Conservation (phyloP, 2,329 filamentous ascomycete genomes). For the Cercospora nicotianae region DNA sequence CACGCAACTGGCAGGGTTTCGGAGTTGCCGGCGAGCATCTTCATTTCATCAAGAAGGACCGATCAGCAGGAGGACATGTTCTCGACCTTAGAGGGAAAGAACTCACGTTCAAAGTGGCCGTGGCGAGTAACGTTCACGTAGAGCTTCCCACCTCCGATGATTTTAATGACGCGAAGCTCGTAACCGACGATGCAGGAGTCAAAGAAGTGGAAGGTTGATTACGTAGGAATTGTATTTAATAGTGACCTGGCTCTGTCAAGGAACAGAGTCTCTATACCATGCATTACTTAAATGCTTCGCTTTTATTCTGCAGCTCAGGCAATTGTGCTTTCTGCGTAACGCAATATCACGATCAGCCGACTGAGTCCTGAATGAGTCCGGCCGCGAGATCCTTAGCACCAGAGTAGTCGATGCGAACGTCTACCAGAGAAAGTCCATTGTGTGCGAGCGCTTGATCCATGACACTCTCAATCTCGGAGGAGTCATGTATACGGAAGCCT, state of each 20-base stretch:
- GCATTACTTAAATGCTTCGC: background rate
- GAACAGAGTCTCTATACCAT: background rate
- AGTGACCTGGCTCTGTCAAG: background rate
- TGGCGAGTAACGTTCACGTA: slow-evolving; percentile 42
- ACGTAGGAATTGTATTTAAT: background rate
- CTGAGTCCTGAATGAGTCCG: slow-evolving; percentile 42
- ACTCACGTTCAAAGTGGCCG: slow-evolving; percentile 42
- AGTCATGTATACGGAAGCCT: slow-evolving; percentile 45
- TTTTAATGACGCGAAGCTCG: slow-evolving; percentile 41
- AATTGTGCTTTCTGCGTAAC: background rate
- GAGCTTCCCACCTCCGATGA: slow-evolving; percentile 43
- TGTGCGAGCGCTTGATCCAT: slow-evolving; percentile 48
- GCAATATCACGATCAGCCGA: slow-evolving; percentile 30
- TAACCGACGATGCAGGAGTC: slow-evolving; percentile 40
- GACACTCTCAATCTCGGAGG: slow-evolving; percentile 45
- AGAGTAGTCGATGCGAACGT: slow-evolving; percentile 51
- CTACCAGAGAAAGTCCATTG: slow-evolving; percentile 49
- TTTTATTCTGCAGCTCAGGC: background rate
- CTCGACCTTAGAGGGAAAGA: slow-evolving; percentile 40
- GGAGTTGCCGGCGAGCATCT: slow-evolving; percentile 46
- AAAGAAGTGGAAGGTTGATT: slow-evolving; percentile 41
- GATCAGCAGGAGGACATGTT: slow-evolving; percentile 45
- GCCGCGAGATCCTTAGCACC: slow-evolving; percentile 45
- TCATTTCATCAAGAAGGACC: slow-evolving; percentile 44
- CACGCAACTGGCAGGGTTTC: slow-evolving; percentile 44